A percentile compares a stretch with the other conserved stretches of the same genome.
These are phyloP conservation scores for Talaromyces liani DNA, from an alignment of 495 filamentous ascomycete genomes.

Conservation along the genomic window DNA sequence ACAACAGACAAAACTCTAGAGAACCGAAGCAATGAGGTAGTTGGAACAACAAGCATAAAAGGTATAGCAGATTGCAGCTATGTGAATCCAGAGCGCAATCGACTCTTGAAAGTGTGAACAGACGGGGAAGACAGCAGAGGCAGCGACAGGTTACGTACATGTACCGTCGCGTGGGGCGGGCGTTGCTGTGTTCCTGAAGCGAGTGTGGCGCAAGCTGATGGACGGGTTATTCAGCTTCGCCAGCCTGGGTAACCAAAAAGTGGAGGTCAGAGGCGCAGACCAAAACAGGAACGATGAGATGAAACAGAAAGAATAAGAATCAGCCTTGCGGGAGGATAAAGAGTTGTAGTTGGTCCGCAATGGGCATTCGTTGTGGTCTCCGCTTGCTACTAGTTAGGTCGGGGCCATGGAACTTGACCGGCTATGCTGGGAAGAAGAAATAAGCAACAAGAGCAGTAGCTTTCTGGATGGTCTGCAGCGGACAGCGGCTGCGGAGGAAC, in stretches of 20 bases:
- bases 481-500: neutral
- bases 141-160: constrained; percentile 4
- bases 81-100: neutral
- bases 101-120: neutral
- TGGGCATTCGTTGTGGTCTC: neutral
- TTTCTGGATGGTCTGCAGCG: neutral
- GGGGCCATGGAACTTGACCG: constrained; percentile 1
- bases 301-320: neutral
- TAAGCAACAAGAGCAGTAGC: neutral
- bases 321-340: constrained; percentile 6
- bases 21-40: constrained; percentile 8
- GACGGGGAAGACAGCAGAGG: constrained; percentile 1
- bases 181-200: constrained; percentile 24
- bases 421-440: neutral
- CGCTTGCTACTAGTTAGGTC: neutral
- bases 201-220: constrained; percentile 47
- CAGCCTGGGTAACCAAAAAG: neutral
- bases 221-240: constrained; percentile 32
- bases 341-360: neutral
- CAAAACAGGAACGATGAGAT: neutral
- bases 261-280: constrained; percentile 8
- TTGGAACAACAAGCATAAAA: neutral
- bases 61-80: neutral
- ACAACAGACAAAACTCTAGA: constrained; percentile 43
- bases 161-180: constrained; percentile 33